Base-by-base conservation (phyloP, 805 yeast genomes). In the Starmerella vitae region DNA sequence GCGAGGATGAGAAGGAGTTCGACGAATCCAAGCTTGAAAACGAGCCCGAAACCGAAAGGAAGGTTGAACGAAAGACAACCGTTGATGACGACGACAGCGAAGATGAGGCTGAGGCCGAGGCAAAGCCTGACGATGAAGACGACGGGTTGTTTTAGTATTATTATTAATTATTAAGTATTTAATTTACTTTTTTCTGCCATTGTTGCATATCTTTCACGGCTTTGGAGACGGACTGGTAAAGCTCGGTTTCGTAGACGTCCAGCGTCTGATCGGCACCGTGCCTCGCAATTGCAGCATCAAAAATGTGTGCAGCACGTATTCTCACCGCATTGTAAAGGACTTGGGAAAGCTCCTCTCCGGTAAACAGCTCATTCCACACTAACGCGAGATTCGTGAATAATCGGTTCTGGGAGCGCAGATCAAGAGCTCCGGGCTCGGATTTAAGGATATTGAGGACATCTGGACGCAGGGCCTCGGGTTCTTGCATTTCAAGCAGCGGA, bases 391-490 rank as follows among this genome's bases (percentile, higher is more conserved):
- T 63, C 49, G 79, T 82, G 57, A 72, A 91, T 50, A 80, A 71
- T 0, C 85, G 71, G 38, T 70, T 63, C 27, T 78, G 69, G 2
- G 74, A 58, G 46, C 79, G 78, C 20, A 83, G 54, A 52, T 83
- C 88, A n/a, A 84, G 64, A 15, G 70, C 61, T 1, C 57, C 57
- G 1, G 93, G 72, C 45, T 74, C 78, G 1, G 93, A 68, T 53
- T 80, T 82, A 34, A 86, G 75, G 26, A 94, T 93, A 53, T 85
- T 86, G 22, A 80, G 58, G 17, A 85, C 85, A 41, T 71, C 72
- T 7, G 63, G 54, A 18, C 71, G 65, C 39, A 85, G 68, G 30
- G 76, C 73, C 2, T 75, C 80, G 0, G 97, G 97, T 35, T 72
- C 74, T 20, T 72, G 60, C 38, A 85, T 63, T 35, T 73, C 77